Evolutionary conservation across 2,329 filamentous ascomycete genomes (phyloP).

Genomic region (Ascocoryne sarcoides): DNA sequence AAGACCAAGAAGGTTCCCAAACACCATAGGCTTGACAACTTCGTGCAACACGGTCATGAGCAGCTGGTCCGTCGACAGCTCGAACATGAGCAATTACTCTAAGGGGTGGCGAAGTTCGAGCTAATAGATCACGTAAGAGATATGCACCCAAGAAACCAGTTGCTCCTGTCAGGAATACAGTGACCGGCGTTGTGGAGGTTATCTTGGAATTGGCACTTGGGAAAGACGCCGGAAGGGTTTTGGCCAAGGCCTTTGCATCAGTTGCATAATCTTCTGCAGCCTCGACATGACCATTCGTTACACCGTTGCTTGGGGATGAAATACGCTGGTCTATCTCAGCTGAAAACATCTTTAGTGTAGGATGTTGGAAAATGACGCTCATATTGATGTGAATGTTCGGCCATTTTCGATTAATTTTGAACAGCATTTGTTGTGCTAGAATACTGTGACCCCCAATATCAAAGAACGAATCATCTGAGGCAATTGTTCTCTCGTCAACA

Average conservation of each 20-base stretch:
- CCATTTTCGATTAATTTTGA: slow-evolving; percentile 56
- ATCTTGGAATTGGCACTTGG: slow-evolving; percentile 28
- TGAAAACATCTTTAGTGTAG: slow-evolving; percentile 45
- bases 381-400: slow-evolving; percentile 59
- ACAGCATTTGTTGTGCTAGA: slow-evolving; percentile 71
- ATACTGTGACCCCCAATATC: slow-evolving; percentile 75
- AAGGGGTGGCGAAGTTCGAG: slow-evolving; percentile 42
- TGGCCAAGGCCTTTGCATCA: slow-evolving; percentile 32
- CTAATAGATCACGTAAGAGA: slow-evolving; percentile 66
- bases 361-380: slow-evolving; percentile 59
- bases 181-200: slow-evolving; percentile 33
- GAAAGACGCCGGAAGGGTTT: slow-evolving; percentile 32
- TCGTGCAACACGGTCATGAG: slow-evolving; percentile 53
- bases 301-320: slow-evolving; percentile 19
- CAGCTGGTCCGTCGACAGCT: slow-evolving; percentile 48
- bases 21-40: slow-evolving; percentile 70
- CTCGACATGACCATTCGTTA: slow-evolving; percentile 19
- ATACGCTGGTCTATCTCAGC: slow-evolving; percentile 40
- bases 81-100: slow-evolving; percentile 71
- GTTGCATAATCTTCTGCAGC: slow-evolving; percentile 39
- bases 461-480: slow-evolving; percentile 59
- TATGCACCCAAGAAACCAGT: slow-evolving; percentile 86
- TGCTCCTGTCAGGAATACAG: slow-evolving; percentile 76
- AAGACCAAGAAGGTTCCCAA: slow-evolving; percentile 63
- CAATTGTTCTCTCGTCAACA: slow-evolving; percentile 59